phyloP scores from a whole-genome alignment of 2,329 filamentous ascomycete genomes.

The Neonectria sp. region DNA sequence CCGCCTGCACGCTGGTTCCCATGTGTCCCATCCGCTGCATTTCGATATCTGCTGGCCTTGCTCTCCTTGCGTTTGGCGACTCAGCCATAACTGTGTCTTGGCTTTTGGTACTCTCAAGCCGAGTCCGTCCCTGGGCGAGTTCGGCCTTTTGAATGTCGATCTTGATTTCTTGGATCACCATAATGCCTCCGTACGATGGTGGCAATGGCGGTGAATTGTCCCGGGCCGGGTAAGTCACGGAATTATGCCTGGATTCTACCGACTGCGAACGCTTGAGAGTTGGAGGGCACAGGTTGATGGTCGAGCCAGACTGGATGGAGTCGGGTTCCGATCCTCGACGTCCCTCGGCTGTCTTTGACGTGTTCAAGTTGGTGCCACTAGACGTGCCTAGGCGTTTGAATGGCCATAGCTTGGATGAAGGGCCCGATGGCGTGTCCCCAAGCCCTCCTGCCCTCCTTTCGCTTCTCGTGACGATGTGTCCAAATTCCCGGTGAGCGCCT shows the following conservation, averaged over 20 bases:
- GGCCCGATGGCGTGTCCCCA: conserved; percentile 11
- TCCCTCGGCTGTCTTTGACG: conserved; percentile 16
- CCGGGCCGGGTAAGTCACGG: conserved; percentile 39
- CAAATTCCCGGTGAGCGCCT: conserved; percentile 73
- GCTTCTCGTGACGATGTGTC: conserved; percentile 58
- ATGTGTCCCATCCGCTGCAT: conserved; percentile 45
- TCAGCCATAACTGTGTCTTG: conserved; percentile 28
- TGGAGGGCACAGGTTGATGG: conserved; percentile 45
- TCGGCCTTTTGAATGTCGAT: conserved; percentile 59
- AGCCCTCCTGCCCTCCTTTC: conserved; percentile 22
- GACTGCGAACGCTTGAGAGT: conserved; percentile 31
- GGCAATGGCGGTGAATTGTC: conserved; percentile 42
- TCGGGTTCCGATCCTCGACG: conserved; percentile 35
- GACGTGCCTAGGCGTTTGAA: conserved; percentile 30
- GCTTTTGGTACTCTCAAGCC: conserved; percentile 23
- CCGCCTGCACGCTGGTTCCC: conserved; percentile 42
- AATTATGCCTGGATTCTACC: conserved; percentile 36
- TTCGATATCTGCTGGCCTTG: conserved; percentile 40
- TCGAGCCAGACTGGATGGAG: conserved; percentile 42
- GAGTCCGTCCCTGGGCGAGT: conserved; percentile 20
- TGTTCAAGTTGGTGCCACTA: neutral
- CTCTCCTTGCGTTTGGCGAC: conserved; percentile 23
- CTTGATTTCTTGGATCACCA: conserved; percentile 74
- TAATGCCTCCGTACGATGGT: conserved; percentile 66
- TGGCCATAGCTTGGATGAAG: conserved; percentile 34